These are phyloP conservation scores for Microbotryum silenes-acaulis DNA, from an alignment of 1,284 basidiomycete species.

Conservation along the genomic window DNA sequence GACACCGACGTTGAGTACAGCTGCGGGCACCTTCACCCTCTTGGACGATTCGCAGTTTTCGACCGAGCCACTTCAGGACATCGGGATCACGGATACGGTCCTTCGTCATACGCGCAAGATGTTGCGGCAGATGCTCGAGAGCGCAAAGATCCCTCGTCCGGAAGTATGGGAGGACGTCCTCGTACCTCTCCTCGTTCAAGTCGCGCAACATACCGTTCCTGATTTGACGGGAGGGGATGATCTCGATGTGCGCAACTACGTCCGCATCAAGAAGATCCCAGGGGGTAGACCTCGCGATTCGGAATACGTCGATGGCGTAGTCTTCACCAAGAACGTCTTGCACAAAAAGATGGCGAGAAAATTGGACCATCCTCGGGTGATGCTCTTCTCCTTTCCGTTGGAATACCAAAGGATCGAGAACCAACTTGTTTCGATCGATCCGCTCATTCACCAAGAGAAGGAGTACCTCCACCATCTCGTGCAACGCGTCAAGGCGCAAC, in stretches of 20 bases:
- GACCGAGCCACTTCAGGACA: slow-evolving; percentile 10
- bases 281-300: slow-evolving; percentile 86
- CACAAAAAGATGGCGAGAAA: slow-evolving; percentile 63
- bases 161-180: slow-evolving; percentile 79
- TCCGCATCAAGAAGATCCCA: slow-evolving; percentile 98
- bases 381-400: slow-evolving; percentile 91
- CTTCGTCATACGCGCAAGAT: slow-evolving; percentile 40
- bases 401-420: slow-evolving; percentile 91
- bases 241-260: slow-evolving; percentile 88
- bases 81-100: slow-evolving; percentile 18
- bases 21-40: background rate
- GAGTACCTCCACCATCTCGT: slow-evolving; percentile 88
- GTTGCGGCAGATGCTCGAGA: slow-evolving; percentile 63
- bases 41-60: background rate
- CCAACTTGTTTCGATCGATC: slow-evolving; percentile 88
- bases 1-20: background rate
- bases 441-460: slow-evolving; percentile 86
- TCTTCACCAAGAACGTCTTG: slow-evolving; percentile 96
- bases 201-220: slow-evolving; percentile 48
- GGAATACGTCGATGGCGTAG: slow-evolving; percentile 93
- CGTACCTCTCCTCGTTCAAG: slow-evolving; percentile 65
- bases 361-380: slow-evolving; percentile 64
- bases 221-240: slow-evolving; percentile 55
- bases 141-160: slow-evolving; percentile 62
- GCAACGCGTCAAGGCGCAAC: slow-evolving; percentile 75